These are phyloP conservation scores for Aspergillus tamarii DNA, from an alignment of 2,329 filamentous ascomycete genomes.

Conservation along the genomic window DNA sequence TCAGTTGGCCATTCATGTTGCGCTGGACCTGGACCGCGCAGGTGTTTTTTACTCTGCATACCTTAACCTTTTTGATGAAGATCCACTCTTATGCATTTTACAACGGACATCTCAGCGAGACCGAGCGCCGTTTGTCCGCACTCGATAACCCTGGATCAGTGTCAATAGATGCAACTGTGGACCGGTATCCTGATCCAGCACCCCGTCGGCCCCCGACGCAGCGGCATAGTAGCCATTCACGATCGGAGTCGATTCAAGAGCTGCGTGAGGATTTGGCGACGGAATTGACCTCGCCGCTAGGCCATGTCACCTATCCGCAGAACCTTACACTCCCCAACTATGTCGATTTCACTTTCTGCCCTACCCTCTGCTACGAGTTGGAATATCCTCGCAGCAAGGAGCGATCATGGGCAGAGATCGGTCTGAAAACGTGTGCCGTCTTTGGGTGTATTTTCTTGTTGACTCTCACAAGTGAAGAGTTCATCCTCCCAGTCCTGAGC, in stretches of 20 bases:
- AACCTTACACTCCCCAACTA: constrained; percentile 87
- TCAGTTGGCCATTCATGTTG: constrained; percentile 75
- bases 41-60: constrained; percentile 90
- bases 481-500: constrained; percentile 85
- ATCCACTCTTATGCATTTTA: constrained; percentile 99
- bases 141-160: constrained; percentile 75
- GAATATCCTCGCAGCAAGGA: constrained; percentile 82
- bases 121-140: constrained; percentile 74
- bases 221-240: constrained; percentile 18
- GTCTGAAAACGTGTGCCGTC: constrained; percentile 82
- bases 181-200: constrained; percentile 67
- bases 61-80: constrained; percentile 94
- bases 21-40: constrained; percentile 97
- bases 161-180: constrained; percentile 69
- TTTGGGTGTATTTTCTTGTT: constrained; percentile 97
- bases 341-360: constrained; percentile 83
- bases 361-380: constrained; percentile 95
- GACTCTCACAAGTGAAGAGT: constrained; percentile 89
- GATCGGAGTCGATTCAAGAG: constrained; percentile 61
- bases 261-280: constrained; percentile 85
- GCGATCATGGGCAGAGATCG: constrained; percentile 79
- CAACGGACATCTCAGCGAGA: constrained; percentile 91
- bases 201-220: constrained; percentile 32
- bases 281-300: constrained; percentile 88
- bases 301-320: constrained; percentile 83